A percentile compares a stretch with the other conserved stretches of the same genome.
Evolutionary conservation across 352 stramenopile genomes (phyloP).

Genomic region (Phytophthora pluvialis): DNA sequence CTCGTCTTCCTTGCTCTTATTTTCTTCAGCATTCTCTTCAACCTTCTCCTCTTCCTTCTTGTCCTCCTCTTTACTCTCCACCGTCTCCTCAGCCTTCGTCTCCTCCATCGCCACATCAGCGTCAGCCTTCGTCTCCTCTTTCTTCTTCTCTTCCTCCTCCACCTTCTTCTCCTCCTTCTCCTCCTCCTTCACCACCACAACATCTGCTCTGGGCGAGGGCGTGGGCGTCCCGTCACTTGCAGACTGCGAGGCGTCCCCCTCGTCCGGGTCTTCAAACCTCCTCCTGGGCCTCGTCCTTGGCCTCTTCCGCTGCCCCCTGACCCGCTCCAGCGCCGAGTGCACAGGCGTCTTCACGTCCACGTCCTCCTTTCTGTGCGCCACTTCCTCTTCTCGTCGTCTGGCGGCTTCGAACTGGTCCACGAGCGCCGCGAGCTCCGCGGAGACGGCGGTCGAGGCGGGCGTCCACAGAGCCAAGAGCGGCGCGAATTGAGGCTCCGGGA

Average conservation of each 20-base stretch:
- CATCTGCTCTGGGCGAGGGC: slow-evolving; percentile 26
- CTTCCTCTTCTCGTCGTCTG: slow-evolving; percentile 29
- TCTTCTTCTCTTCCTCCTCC: not conserved
- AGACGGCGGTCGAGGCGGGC: slow-evolving; percentile 25
- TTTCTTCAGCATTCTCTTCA: slow-evolving; percentile 9
- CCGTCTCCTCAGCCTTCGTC: slow-evolving; percentile 11
- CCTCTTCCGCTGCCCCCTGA: slow-evolving; percentile 20
- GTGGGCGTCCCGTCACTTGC: slow-evolving; percentile 34
- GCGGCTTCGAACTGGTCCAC: slow-evolving; percentile 51
- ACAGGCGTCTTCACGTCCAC: slow-evolving; percentile 16
- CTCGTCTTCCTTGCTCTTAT: slow-evolving; percentile 3
- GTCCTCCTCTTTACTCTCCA: slow-evolving; percentile 1
- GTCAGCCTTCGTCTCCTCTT: slow-evolving; percentile 7
- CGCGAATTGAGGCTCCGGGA: slow-evolving; percentile 56
- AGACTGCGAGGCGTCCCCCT: slow-evolving; percentile 28
- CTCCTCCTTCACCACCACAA: slow-evolving; percentile 1
- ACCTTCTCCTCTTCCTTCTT: slow-evolving; percentile 5
- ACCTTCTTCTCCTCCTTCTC: slow-evolving; percentile 5
- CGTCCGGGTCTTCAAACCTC: slow-evolving; percentile 43
- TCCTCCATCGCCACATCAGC: slow-evolving; percentile 11
- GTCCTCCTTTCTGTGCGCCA: slow-evolving; percentile 16
- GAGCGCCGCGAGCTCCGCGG: slow-evolving; percentile 47
- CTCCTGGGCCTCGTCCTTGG: slow-evolving; percentile 38
- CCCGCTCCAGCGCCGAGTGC: slow-evolving; percentile 31
- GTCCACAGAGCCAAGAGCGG: slow-evolving; percentile 59